Evolutionary conservation across 2,329 filamentous ascomycete genomes (phyloP), one percentile per base, ranked within the genome.

Genomic region (Epichloe brachyelytri): DNA sequence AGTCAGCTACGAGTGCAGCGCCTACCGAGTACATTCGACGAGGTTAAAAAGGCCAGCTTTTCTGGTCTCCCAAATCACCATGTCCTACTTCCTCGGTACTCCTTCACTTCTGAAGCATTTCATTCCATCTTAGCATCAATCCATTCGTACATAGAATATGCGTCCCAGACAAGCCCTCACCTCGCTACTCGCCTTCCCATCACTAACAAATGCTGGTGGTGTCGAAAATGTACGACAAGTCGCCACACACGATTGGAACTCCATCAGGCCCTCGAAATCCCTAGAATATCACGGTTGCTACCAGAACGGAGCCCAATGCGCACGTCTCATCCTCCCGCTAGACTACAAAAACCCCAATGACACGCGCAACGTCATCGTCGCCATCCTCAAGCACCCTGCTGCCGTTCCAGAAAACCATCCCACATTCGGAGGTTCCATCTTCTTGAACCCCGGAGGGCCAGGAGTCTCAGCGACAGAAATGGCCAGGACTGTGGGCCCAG

Each of bases 401-500:
- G 59, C 58, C 15, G 62, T 71, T 1, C 54, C 61, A 0, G 59
- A 67, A 12, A 63, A 62, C 0, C 62, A 72, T 53, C 57, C 59
- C 5, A 57, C 58, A 6, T 67, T 68, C 54, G 63, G 66, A 3
- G 68, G 69, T 2, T 55, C 66, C 8, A 62, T 71, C 15, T 51
- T 72, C 2, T 41, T 67, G 2, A 72, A 72, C 47, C 67, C 68
- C 3, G 69, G 63, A 17, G 69, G 70, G 2, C 69, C 69, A 1
- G 68, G 68, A 4, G 65, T 57, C 7, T 67, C 65, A 1, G 68
- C 67, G 3, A 61, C 68, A 2, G n/a, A 30, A 0, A 48, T 58
- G 8, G 34, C 62, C 14, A 53, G 61, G 14, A n/a, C 5, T 0
- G n/a, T 22, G 3, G 65, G 65, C 5, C 48, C 54, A 15, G 12